A percentile compares a stretch with the other conserved stretches of the same genome.
phyloP scores from a whole-genome alignment of 768 basidiomycete genomes.

The Tremella mesenterica region DNA sequence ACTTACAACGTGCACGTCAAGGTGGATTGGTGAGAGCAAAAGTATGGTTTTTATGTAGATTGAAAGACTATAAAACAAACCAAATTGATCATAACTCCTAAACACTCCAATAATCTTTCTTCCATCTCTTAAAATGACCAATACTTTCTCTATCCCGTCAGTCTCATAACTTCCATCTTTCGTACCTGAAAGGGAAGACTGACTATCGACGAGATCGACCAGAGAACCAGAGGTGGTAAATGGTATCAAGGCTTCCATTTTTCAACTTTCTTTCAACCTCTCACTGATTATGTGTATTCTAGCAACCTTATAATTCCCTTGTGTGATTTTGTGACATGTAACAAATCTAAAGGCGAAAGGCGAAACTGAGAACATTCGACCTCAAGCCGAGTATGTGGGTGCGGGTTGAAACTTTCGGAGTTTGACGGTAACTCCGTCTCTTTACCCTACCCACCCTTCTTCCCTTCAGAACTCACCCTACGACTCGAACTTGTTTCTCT shows the following conservation, averaged over 20 bases:
- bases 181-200: conserved; percentile 46
- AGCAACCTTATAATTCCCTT: background rate
- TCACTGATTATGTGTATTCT: no score
- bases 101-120: conserved; percentile 92
- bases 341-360: no score
- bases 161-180: background rate
- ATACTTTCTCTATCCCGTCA: conserved; percentile 78
- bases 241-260: conserved; percentile 91
- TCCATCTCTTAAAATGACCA: conserved; percentile 92
- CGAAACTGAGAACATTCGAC: no score
- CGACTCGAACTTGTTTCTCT: no score
- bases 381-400: no score
- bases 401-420: no score
- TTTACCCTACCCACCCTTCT: no score
- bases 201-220: conserved; percentile 99
- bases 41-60: background rate
- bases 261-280: no score
- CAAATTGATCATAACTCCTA: conserved; percentile 96
- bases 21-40: background rate
- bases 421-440: no score
- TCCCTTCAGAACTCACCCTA: no score
- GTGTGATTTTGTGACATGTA: no score
- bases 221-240: conserved; percentile 98
- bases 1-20: background rate
- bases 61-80: conserved; percentile 50